Percentiles rank a stretch among this genome's conserved stretches.
Conservation (phyloP, 768 basidiomycete species). For the Tylopilus cervinicoccineus region DNA sequence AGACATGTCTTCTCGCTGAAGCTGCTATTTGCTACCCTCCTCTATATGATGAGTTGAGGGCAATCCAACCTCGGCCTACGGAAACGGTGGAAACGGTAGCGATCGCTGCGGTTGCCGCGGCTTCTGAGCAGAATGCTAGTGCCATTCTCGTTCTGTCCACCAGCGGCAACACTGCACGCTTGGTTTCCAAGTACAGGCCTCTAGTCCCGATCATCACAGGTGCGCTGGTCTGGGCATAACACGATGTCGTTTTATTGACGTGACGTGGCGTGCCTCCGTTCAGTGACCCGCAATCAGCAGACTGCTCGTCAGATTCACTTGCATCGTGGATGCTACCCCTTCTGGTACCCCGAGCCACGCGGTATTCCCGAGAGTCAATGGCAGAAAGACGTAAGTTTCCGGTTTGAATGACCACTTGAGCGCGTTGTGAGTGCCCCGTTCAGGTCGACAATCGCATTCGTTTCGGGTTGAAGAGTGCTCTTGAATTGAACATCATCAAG, state of each 20-base stretch:
- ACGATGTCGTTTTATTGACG: constrained; percentile 6
- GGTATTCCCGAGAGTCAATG: constrained; percentile 86
- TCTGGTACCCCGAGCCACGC: constrained; percentile 94
- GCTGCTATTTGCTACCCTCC: constrained; percentile 93
- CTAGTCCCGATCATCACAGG: constrained; percentile 91
- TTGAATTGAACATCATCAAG: constrained; percentile 81
- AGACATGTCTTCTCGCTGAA: constrained; percentile 97
- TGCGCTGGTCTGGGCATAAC: constrained; percentile 32
- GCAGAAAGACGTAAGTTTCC: constrained; percentile 85
- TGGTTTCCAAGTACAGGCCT: constrained; percentile 96
- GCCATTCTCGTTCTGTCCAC: constrained; percentile 97
- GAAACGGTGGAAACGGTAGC: constrained; percentile 95
- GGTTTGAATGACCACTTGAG: background rate
- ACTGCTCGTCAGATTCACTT: constrained; percentile 96
- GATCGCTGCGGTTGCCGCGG: constrained; percentile 92
- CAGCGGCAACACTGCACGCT: constrained; percentile 91
- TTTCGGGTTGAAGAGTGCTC: constrained; percentile 80
- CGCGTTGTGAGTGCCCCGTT: constrained; percentile 10
- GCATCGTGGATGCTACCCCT: constrained; percentile 94
- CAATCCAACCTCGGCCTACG: constrained; percentile 81
- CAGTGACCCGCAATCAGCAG: constrained; percentile 94
- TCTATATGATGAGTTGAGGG: constrained; percentile 83
- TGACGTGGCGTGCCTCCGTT: constrained; percentile 1
- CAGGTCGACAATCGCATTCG: constrained; percentile 89
- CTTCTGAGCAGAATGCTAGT: constrained; percentile 90